These are phyloP conservation scores for Musa balbisiana DNA, from an alignment of 202 grass and related monocot species.

Conservation along the genomic window DNA sequence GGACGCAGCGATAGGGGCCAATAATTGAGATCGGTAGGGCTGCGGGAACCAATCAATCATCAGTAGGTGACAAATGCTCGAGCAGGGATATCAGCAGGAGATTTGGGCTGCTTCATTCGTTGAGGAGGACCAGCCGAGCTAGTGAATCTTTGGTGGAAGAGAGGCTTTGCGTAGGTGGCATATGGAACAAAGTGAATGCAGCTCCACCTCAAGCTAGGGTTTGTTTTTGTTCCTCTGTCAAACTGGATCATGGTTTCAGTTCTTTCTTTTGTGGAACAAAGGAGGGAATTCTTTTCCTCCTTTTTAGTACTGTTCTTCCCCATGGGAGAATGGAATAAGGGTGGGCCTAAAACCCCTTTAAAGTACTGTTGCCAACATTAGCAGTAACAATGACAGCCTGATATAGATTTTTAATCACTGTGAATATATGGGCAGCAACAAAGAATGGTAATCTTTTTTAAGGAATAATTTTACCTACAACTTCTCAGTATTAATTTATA, in stretches of 20 bases:
- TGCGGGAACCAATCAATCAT: not conserved
- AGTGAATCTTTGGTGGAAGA: constrained; percentile 2
- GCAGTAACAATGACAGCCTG: not conserved
- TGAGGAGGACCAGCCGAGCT: not conserved
- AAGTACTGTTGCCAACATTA: too few relatives aligned
- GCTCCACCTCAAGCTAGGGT: not conserved
- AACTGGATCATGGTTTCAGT: not conserved
- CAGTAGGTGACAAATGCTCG: not conserved
- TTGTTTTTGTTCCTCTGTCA: not conserved
- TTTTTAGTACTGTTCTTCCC: not conserved
- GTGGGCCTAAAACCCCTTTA: not conserved
- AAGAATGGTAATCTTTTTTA: not conserved
- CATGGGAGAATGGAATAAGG: not conserved
- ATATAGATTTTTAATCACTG: not conserved
- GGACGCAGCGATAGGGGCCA: not conserved
- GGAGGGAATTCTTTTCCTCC: not conserved
- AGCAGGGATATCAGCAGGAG: too few relatives aligned
- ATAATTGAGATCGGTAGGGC: not conserved
- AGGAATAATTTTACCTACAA: too few relatives aligned
- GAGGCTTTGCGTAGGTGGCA: not conserved
- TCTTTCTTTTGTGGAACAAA: not conserved
- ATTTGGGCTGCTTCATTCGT: not conserved
- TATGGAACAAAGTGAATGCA: constrained; percentile 11
- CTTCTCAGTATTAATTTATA: too few relatives aligned
- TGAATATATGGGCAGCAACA: not conserved